Conservation (phyloP, 1,284 basidiomycete genomes). For the Melampsora americana region DNA sequence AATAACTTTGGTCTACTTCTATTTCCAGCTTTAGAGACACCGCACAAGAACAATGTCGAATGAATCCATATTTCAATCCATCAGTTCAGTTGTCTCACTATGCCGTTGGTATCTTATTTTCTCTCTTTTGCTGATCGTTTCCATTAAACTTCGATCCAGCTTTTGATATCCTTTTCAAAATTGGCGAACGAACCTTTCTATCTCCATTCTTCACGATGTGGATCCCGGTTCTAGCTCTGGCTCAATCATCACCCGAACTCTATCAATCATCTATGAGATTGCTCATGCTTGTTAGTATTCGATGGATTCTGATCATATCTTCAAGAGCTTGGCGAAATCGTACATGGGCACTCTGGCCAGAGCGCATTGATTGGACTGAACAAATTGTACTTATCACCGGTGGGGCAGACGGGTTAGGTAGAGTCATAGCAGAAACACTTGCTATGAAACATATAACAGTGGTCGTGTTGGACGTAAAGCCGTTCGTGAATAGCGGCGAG, state of each 20-base stretch:
- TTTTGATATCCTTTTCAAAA: slow-evolving; percentile 16
- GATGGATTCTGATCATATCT: not conserved
- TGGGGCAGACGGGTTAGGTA: slow-evolving; percentile 23
- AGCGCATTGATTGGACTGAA: slow-evolving; percentile 33
- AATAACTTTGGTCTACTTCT: too few relatives aligned
- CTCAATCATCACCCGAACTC: too few relatives aligned
- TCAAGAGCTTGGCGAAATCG: slow-evolving; percentile 32
- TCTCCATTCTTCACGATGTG: slow-evolving; percentile 32
- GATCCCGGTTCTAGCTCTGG: slow-evolving; percentile 23
- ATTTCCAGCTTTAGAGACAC: too few relatives aligned
- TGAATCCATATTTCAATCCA: too few relatives aligned
- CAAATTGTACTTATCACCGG: slow-evolving; percentile 34
- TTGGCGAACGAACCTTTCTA: slow-evolving; percentile 17
- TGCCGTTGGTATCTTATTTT: too few relatives aligned
- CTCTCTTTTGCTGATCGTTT: too few relatives aligned
- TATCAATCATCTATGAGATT: not conserved
- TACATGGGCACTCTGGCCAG: not conserved
- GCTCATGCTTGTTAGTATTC: slow-evolving; percentile 9
- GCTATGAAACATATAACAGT: slow-evolving; percentile 22
- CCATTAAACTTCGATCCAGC: not conserved
- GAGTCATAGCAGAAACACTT: slow-evolving; percentile 25
- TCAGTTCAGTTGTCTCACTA: too few relatives aligned
- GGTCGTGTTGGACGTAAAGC: slow-evolving; percentile 26
- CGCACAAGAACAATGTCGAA: too few relatives aligned
- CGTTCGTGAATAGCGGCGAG: not conserved